phyloP scores from a whole-genome alignment of 805 yeast genomes.

The Ogataea pignaliae region DNA sequence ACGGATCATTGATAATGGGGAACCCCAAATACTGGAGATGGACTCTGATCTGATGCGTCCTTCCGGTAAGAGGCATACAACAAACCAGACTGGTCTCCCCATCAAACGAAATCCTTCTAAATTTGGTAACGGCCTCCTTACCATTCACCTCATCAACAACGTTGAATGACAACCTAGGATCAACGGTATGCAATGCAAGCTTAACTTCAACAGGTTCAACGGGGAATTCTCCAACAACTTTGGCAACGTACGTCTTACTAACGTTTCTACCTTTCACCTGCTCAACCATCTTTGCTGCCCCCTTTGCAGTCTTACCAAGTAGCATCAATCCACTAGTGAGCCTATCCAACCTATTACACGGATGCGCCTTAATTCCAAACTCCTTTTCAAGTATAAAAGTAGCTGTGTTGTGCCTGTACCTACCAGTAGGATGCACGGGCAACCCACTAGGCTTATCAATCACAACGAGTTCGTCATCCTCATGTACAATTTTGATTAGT shows the following conservation, averaged over 20 bases:
- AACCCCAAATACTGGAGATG: slow-evolving; percentile 85
- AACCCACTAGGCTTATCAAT: slow-evolving; percentile 93
- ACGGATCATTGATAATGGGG: slow-evolving; percentile 91
- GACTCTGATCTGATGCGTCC: slow-evolving; percentile 94
- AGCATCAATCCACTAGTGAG: slow-evolving; percentile 93
- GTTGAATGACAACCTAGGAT: slow-evolving; percentile 70
- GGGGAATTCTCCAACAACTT: slow-evolving; percentile 87
- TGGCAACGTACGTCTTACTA: slow-evolving; percentile 77
- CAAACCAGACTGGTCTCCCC: slow-evolving; percentile 63
- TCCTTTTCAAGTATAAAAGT: slow-evolving; percentile 76
- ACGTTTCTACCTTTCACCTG: slow-evolving; percentile 73
- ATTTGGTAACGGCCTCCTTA: slow-evolving; percentile 71
- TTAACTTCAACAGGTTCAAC: slow-evolving; percentile 47
- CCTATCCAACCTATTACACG: slow-evolving; percentile 86
- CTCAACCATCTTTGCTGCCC: slow-evolving; percentile 70
- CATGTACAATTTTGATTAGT: slow-evolving; percentile 62
- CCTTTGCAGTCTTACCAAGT: slow-evolving; percentile 73
- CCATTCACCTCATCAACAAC: slow-evolving; percentile 49
- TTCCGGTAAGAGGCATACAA: slow-evolving; percentile 85
- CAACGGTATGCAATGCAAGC: slow-evolving; percentile 62
- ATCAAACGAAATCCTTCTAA: slow-evolving; percentile 65
- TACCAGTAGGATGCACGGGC: slow-evolving; percentile 95
- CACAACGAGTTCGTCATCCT: slow-evolving; percentile 72
- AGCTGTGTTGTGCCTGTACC: slow-evolving; percentile 69
- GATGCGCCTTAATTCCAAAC: slow-evolving; percentile 59